These are phyloP conservation scores for Sinapis alba DNA, from an alignment of 441 rosid species.

Conservation along the genomic window DNA sequence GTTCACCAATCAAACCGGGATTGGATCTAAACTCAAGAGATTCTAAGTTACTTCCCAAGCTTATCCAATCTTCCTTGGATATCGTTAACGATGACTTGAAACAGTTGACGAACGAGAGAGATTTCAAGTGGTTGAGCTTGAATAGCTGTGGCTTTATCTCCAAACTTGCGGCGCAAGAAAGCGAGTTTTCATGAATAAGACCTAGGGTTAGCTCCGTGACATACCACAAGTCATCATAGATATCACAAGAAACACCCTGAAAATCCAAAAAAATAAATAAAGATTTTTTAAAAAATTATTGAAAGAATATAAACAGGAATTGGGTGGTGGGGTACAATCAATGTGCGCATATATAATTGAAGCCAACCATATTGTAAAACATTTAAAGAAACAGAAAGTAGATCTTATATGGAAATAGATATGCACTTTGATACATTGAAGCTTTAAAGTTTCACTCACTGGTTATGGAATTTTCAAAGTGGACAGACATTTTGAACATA, in stretches of 20 bases:
- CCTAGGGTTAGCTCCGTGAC: constrained; percentile 75
- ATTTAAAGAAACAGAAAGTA: constrained; percentile 12
- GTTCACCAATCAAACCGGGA: constrained; percentile 62
- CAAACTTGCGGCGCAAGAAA: constrained; percentile 53
- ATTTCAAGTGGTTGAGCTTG: constrained; percentile 67
- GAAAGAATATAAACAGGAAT: not conserved
- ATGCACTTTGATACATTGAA: constrained; percentile 19
- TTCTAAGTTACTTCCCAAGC: constrained; percentile 54
- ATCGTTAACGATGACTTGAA: constrained; percentile 46
- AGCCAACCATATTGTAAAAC: constrained; percentile 17
- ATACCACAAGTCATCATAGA: constrained; percentile 71
- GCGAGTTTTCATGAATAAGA: constrained; percentile 72
- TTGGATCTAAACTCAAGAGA: constrained; percentile 73
- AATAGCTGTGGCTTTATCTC: constrained; percentile 64
- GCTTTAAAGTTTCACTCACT: constrained; percentile 14
- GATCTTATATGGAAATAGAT: constrained; percentile 28
- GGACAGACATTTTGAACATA: constrained; percentile 2
- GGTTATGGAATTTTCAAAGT: constrained; percentile 26
- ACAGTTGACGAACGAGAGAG: constrained; percentile 73
- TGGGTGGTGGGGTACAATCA: constrained; percentile 21
- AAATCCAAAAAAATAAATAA: constrained; percentile 3
- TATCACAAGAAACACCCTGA: constrained; percentile 90
- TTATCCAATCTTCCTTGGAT: constrained; percentile 55
- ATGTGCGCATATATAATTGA: constrained; percentile 10
- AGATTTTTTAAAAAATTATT: constrained; percentile 2